Evolutionary conservation across 2,329 filamentous ascomycete genomes (phyloP), one percentile per base, ranked within the genome.

Genomic region (Colletotrichum gloeosporioides): DNA sequence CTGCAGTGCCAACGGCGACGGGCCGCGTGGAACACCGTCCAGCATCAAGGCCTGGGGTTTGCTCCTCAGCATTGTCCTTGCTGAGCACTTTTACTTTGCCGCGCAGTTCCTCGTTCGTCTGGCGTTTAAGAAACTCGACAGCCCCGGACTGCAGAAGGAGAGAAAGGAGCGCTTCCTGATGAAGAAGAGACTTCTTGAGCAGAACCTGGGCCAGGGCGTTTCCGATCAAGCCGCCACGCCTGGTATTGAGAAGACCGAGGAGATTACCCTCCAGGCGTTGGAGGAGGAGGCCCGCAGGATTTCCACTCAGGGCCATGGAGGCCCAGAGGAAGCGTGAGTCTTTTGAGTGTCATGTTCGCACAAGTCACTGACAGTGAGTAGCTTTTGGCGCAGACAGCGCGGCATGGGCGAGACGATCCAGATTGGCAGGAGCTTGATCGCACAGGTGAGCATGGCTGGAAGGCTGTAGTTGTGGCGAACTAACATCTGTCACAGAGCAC

Each of bases 11-110:
- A 93, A 91, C 78, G 92, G 93, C 68, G 89, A 93, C 71, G 89
- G 90, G 3, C 90, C 91, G 0, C 89, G 91, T 70, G 94, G 94
- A 53, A 90, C 90, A 18, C 93, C 94, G 0, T 91, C 91, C 61
- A 90, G 92, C 63, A 94, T 98, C 81, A 93, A 92, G 73, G 93
- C 89, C 16, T 98, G 95, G 94, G 95, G 93, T 0, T 88, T 98
- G 4, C 89, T 99, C 7, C 87, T 98, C 22, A 92, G 93, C 25
- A 93, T 99, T 73, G 91, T 99, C 80, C 91, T 98, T 79, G 93
- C 95, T 0, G 97, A 99, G 83, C 96, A 99, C 82, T 86, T 96
- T 18, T 99, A 98, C 83, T 91, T 99, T n/a, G 87, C 93, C 4
- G 90, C 95, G 3, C 93, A 96, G 80, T 90, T 93, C 77, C 90